Evolutionary conservation across 441 rosid genomes (phyloP), one percentile per base, ranked within the genome.

Genomic region (Theobroma grandiflorum): DNA sequence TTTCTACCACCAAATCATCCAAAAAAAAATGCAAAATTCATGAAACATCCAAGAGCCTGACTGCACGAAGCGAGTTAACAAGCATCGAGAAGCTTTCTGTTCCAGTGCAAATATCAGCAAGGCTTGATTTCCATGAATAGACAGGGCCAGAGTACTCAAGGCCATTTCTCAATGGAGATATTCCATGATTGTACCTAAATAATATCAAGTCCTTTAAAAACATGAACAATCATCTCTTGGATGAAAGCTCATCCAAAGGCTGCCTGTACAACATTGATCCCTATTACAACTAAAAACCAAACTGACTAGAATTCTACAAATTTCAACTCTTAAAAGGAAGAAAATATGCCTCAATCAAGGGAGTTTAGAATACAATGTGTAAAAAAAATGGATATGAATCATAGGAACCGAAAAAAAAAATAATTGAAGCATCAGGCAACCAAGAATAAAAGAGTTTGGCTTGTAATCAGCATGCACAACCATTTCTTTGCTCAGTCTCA

Each of bases 401-500:
- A 16, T 14, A 57, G 59, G 76, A 58, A 59, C 68, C 20, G 12
- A n/a, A 42, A 58, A 75, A n/a, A 22, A 20, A 75, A 80, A 77
- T 61, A 80, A 77, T 61, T 15, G 79, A 82, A 61, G 58, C 70
- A 83, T 61, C 37, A 72, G 37, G 66, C 66, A 52, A 80, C 40
- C 81, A 74, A 72, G 64, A 73, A 18, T 26, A 15, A 8, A 31
- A 35, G 74, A 74, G 58, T 78, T 53, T 62, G 33, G 33, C 53
- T 14, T 59, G 57, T 69, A 68, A 14, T 96, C 89, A 96, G 84
- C 98, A 96, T 43, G 99, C 91, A 78, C 98, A 96, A 18, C 99
- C 95, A 22, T 98, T 90, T 84, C 98, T 87, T 85, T 93, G 98
- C 82, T 93, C 98, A 12, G 85, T 88, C 84, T 93, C 98, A 0